These are phyloP conservation scores for Magnolia sinica DNA, from an alignment of 164 flowering plant species.

Conservation along the genomic window DNA sequence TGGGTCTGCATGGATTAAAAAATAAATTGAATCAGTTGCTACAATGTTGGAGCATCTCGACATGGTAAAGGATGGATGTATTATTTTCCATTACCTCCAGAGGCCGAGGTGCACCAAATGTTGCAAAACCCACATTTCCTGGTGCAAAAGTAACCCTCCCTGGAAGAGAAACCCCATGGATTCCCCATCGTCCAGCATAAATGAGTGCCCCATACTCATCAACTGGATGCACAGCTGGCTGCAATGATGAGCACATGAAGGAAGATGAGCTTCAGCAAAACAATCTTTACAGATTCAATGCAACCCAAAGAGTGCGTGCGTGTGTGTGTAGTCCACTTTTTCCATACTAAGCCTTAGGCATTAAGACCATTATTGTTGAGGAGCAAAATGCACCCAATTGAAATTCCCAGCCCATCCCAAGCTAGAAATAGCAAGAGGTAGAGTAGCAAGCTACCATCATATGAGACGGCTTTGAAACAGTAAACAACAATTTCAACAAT, in stretches of 20 bases:
- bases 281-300: not conserved
- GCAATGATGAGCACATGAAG: constrained; percentile 17
- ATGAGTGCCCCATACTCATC: constrained; percentile 92
- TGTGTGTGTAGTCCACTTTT: not conserved
- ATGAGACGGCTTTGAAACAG: not conserved
- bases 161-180: constrained; percentile 80
- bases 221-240: constrained; percentile 64
- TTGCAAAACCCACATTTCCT: constrained; percentile 81
- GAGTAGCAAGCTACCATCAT: too few relatives aligned
- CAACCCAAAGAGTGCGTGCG: not conserved
- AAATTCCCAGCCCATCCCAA: not conserved
- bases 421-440: not conserved
- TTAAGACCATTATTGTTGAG: not conserved
- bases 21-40: not conserved
- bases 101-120: constrained; percentile 97
- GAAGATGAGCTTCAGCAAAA: constrained; percentile 8
- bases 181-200: constrained; percentile 93
- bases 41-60: not conserved
- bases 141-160: constrained; percentile 95
- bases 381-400: not conserved
- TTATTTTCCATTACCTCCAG: constrained; percentile 51
- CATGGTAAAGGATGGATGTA: not conserved
- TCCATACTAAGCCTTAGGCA: not conserved
- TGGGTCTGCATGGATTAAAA: constrained; percentile 58
- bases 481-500: not conserved